Evolutionary conservation across 768 basidiomycete genomes (phyloP).

Genomic region (Tubosaeta sp.): DNA sequence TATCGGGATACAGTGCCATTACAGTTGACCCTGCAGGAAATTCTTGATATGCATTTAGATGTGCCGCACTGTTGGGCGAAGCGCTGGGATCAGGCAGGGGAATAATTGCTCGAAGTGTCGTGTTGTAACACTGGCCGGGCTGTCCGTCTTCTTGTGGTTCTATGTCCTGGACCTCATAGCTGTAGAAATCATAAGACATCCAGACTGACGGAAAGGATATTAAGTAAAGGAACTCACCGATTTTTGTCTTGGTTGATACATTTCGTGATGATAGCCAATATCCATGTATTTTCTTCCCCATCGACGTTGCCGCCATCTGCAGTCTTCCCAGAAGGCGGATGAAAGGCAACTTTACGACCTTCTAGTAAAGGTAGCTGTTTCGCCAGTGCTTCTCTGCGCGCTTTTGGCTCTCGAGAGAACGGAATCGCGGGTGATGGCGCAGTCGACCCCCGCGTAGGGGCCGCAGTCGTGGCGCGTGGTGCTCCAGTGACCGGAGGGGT

Average conservation of each 20-base stretch:
- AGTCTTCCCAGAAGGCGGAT: conserved; percentile 57
- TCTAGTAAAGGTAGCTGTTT: conserved; percentile 66
- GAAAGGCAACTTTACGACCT: conserved; percentile 79
- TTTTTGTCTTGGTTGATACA: conserved; percentile 72
- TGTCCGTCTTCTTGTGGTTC: conserved; percentile 81
- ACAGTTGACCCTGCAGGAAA: conserved; percentile 71
- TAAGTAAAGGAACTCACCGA: conserved; percentile 36
- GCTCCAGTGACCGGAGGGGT: conserved; percentile 23
- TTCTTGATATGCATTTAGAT: conserved; percentile 66
- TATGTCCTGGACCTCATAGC: conserved; percentile 83
- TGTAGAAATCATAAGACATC: conserved; percentile 24
- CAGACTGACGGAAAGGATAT: neutral
- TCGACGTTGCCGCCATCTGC: conserved; percentile 47
- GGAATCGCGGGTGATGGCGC: conserved; percentile 48
- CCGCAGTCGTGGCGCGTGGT: conserved; percentile 13
- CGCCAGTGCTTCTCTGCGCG: conserved; percentile 56
- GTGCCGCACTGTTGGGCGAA: conserved; percentile 51
- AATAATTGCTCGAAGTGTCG: conserved; percentile 67
- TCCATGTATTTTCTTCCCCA: conserved; percentile 58
- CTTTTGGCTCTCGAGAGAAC: conserved; percentile 63
- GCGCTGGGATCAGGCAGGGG: conserved; percentile 75
- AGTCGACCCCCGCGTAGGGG: conserved; percentile 47
- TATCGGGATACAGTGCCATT: conserved; percentile 87
- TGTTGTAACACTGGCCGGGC: conserved; percentile 65
- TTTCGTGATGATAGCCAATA: conserved; percentile 69